Percentiles rank a stretch among this genome's conserved stretches.
phyloP scores from a whole-genome alignment of 352 stramenopile species.

The Plasmopara muralis region DNA sequence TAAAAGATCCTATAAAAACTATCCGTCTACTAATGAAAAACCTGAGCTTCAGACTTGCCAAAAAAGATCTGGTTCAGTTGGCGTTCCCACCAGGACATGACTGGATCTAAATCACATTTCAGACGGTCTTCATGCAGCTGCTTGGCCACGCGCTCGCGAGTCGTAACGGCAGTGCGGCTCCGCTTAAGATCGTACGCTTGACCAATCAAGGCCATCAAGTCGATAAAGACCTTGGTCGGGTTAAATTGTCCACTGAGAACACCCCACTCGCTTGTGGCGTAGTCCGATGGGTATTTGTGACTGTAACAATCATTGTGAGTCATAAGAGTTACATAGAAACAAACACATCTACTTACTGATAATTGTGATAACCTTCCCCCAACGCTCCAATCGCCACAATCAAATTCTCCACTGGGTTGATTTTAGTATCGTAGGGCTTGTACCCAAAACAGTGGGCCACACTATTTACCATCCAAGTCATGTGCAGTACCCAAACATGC shows the following conservation, averaged over 20 bases:
- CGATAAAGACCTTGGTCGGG: constrained; percentile 97
- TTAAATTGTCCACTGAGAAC: constrained; percentile 95
- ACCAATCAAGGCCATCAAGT: constrained; percentile 87
- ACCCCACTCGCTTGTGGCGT: constrained; percentile 96
- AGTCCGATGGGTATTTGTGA: constrained; percentile 99
- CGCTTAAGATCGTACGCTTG: constrained; percentile 94
- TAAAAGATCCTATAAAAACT: no score
- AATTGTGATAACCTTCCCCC: constrained; percentile 98
- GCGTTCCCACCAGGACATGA: constrained; percentile 53
- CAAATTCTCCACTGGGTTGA: constrained; percentile 94
- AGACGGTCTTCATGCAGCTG: constrained; percentile 51
- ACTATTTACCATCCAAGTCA: constrained; percentile 98
- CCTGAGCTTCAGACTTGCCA: constrained; percentile 66
- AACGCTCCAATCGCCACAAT: constrained; percentile 94
- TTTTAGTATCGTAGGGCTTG: constrained; percentile 96
- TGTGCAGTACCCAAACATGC: constrained; percentile 96
- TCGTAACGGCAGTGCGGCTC: constrained; percentile 76
- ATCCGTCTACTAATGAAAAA: constrained; percentile 42
- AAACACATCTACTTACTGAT: constrained; percentile 69
- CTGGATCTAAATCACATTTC: constrained; percentile 39
- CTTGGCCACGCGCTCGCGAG: constrained; percentile 61
- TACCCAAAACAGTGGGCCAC: constrained; percentile 98
- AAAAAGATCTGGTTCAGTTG: constrained; percentile 69
- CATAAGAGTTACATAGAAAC: constrained; percentile 1
- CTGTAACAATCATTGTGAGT: constrained; percentile 19